These are phyloP conservation scores for Boletus coccyginus DNA, from an alignment of 768 basidiomycete species.

Conservation along the genomic window DNA sequence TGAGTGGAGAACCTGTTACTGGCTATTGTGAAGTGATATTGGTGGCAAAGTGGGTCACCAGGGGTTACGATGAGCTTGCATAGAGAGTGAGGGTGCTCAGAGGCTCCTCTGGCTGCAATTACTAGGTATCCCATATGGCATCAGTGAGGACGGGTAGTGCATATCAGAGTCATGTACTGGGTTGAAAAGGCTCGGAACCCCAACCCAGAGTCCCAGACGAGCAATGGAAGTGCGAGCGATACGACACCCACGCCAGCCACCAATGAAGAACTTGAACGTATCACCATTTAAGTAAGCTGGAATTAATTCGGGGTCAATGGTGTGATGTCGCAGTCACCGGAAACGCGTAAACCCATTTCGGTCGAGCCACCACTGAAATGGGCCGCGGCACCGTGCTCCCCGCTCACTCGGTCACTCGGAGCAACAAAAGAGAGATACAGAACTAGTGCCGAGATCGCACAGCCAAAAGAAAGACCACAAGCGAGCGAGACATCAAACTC, in stretches of 20 bases:
- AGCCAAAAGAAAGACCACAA: too few species aligned
- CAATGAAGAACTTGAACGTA: conserved; percentile 69
- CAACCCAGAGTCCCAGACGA: conserved; percentile 75
- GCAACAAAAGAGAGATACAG: too few species aligned
- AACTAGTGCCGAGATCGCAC: too few species aligned
- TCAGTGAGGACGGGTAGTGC: conserved; percentile 16
- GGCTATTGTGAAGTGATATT: conserved; percentile 53
- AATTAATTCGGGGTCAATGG: conserved; percentile 59
- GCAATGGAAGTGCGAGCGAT: conserved; percentile 79
- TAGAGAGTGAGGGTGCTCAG: conserved; percentile 63
- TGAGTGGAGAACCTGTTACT: conserved; percentile 35
- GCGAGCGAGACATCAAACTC: too few species aligned
- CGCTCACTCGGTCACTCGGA: conserved; percentile 52
- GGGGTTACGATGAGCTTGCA: conserved; percentile 80
- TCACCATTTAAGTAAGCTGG: conserved; percentile 69
- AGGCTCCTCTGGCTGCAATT: conserved; percentile 31
- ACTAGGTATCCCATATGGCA: neutral
- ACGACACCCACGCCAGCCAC: conserved; percentile 65
- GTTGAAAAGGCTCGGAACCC: conserved; percentile 46
- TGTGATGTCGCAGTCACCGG: too few species aligned
- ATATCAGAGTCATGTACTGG: conserved; percentile 37
- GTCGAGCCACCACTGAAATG: conserved; percentile 57
- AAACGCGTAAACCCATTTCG: too few species aligned
- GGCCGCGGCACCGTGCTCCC: conserved; percentile 49
- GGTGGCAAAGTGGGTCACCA: conserved; percentile 80